Evolutionary conservation across 768 basidiomycete genomes (phyloP).

Genomic region (Piloderma croceum): DNA sequence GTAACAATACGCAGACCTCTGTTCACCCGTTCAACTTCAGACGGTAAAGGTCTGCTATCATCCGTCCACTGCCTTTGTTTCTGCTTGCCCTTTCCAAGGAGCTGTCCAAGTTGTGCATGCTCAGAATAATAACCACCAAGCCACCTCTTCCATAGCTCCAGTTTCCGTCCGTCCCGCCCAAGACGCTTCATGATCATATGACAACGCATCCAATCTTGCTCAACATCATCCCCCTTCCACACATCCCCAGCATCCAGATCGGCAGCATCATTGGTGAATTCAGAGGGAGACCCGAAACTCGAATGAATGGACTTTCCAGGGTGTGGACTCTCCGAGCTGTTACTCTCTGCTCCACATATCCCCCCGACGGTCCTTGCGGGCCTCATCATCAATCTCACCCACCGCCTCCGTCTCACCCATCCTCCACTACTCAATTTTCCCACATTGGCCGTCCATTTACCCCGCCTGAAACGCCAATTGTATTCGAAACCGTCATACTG

Average conservation of each 20-base stretch:
- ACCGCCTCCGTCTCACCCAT: constrained; percentile 74
- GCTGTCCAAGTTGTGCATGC: constrained; percentile 24
- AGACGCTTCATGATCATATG: constrained; percentile 45
- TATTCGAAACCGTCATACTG: constrained; percentile 85
- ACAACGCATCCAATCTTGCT: constrained; percentile 58
- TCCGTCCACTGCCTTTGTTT: constrained; percentile 42
- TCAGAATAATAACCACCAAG: constrained; percentile 37
- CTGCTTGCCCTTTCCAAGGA: too few relatives aligned
- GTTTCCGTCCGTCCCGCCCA: constrained; percentile 62
- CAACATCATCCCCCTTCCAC: constrained; percentile 49
- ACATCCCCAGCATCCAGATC: constrained; percentile 30
- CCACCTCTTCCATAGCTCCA: constrained; percentile 76
- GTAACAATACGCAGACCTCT: constrained; percentile 14
- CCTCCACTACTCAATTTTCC: constrained; percentile 59
- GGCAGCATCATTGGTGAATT: constrained; percentile 11
- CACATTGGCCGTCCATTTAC: constrained; percentile 60
- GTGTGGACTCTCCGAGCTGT: constrained; percentile 2
- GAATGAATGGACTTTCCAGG: constrained; percentile 3
- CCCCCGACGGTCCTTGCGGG: constrained; percentile 34
- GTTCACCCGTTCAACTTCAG: constrained; percentile 16
- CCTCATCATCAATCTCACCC: constrained; percentile 81
- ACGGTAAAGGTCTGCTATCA: constrained; percentile 29
- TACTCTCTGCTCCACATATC: constrained; percentile 4
- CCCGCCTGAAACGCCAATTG: constrained; percentile 67
- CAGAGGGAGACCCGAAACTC: constrained; percentile 1